Evolutionary conservation across 2,329 filamentous ascomycete genomes (phyloP).

Genomic region (Xylariaceae sp.): DNA sequence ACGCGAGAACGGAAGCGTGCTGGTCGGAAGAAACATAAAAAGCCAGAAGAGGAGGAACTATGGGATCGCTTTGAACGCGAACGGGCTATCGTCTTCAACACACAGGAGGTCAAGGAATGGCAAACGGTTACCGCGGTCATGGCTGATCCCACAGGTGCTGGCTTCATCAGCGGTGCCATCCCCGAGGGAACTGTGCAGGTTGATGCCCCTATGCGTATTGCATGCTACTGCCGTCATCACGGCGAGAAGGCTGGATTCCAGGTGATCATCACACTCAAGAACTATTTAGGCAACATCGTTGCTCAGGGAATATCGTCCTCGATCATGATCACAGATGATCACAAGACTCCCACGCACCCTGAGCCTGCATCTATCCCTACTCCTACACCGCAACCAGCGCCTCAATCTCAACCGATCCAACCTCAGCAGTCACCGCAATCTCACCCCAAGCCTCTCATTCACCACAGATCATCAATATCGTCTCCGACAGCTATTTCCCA

Average conservation of each 20-base stretch:
- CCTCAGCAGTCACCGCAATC: conserved; percentile 11
- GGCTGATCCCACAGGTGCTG: conserved; percentile 40
- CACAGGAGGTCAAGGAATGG: conserved; percentile 81
- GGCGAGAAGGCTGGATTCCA: conserved; percentile 86
- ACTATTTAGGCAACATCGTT: conserved; percentile 67
- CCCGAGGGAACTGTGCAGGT: conserved; percentile 65
- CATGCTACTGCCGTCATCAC: conserved; percentile 94
- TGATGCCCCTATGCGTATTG: conserved; percentile 88
- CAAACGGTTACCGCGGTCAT: conserved; percentile 53
- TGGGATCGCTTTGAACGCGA: conserved; percentile 78
- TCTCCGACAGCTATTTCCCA: conserved; percentile 8
- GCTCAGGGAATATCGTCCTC: conserved; percentile 81
- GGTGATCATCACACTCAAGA: conserved; percentile 92
- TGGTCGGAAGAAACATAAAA: conserved; percentile 87
- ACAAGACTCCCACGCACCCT: conserved; percentile 60
- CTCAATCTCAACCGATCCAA: conserved; percentile 10
- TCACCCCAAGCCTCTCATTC: conserved; percentile 20
- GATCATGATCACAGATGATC: conserved; percentile 97
- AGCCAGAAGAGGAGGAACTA: conserved; percentile 83
- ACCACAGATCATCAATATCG: conserved; percentile 8
- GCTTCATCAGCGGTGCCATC: conserved; percentile 41
- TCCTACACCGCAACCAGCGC: conserved; percentile 11
- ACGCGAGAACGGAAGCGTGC: conserved; percentile 86
- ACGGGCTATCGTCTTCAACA: conserved; percentile 87
- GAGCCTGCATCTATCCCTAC: conserved; percentile 8